Base-by-base conservation (phyloP, 768 basidiomycete genomes). In the Tylopilus vinaceipallidus region DNA sequence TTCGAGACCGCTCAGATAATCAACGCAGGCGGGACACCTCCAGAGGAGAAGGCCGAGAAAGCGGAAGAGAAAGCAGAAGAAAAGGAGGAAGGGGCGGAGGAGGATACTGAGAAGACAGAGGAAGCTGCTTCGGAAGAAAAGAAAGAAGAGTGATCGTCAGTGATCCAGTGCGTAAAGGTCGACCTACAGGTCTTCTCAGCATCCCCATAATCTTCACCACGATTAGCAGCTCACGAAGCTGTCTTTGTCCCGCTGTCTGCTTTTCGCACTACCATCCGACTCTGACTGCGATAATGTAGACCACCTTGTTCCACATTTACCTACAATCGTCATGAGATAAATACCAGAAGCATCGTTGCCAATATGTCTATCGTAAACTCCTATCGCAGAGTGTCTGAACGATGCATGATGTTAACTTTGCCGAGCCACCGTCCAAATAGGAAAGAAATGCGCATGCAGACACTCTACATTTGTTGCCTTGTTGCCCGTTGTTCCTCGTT, bases 1-100 rank as follows among this genome's bases (percentile, higher is more conserved):
- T 99, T 98, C 68, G 92, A 97, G 71, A 73, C 79, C 6, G 94
- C 88, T 47, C 91, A 90, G 74, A 78, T 76, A 66, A 77, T 65
- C 54, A 95, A 94, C 61, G 52, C 60, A 17, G 67, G 67, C 44
- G 60, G 65, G 49, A 50, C 62, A 41, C 59, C 57, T 51, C 53
- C 52, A 34, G 66, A 57, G 34, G 53, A 59, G 26, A 55, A 59
- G 6, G 69, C 72, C 45, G 69, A 66, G 11, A 55, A 71, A 19
- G 56, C 3, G 10, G 55, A 47, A 7, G 32, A 68, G 40, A 57
- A 58, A 24, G 63, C 42, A 6, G 58, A 43, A 9, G 64, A 68
- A 50, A 49, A 64, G 54, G 53, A 59, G 43, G 61, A 52, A 45
- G 48, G 63, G 50, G 56, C 61, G 44, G 61, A 50, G 49, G 62